phyloP scores from a whole-genome alignment of 2,329 filamentous ascomycete species.

The Xylaria sp. region DNA sequence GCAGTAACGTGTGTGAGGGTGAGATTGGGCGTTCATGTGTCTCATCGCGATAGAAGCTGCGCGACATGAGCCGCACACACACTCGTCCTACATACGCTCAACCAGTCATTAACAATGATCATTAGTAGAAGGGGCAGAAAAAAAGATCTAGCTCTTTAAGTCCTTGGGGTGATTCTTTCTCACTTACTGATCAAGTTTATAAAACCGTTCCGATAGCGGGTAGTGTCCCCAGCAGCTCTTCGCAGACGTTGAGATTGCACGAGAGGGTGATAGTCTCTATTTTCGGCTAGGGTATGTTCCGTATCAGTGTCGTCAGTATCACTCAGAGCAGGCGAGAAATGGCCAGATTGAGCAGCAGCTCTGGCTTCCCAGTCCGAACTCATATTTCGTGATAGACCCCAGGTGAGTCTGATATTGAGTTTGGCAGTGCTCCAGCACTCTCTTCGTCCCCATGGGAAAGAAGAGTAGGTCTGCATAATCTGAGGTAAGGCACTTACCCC shows the following conservation, averaged over 20 bases:
- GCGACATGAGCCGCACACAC: conserved; percentile 20
- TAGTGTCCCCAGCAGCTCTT: conserved; percentile 17
- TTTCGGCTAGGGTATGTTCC: conserved; percentile 13
- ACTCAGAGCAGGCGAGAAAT: conserved; percentile 10
- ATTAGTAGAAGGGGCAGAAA: background rate
- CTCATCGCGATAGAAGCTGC: conserved; percentile 13
- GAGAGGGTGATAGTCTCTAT: conserved; percentile 28
- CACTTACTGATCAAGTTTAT: conserved; percentile 24
- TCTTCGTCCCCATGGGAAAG: background rate
- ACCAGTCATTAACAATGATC: conserved; percentile 6
- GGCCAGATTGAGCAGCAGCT: conserved; percentile 13
- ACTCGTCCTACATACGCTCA: conserved; percentile 18
- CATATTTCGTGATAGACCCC: conserved; percentile 10
- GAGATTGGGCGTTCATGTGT: conserved; percentile 18
- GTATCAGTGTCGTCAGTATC: conserved; percentile 18
- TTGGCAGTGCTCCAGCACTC: background rate
- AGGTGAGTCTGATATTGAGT: background rate
- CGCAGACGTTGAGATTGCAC: conserved; percentile 20
- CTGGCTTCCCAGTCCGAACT: conserved; percentile 15
- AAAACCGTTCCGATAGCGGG: conserved; percentile 20
- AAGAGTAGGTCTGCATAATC: conserved; percentile 9
- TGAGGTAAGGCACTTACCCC: conserved; percentile 8
- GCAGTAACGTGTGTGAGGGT: conserved; percentile 15
- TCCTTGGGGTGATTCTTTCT: background rate
- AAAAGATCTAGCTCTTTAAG: background rate